These are phyloP conservation scores for Piper longum DNA, from an alignment of 164 flowering plant genomes.

Conservation along the genomic window DNA sequence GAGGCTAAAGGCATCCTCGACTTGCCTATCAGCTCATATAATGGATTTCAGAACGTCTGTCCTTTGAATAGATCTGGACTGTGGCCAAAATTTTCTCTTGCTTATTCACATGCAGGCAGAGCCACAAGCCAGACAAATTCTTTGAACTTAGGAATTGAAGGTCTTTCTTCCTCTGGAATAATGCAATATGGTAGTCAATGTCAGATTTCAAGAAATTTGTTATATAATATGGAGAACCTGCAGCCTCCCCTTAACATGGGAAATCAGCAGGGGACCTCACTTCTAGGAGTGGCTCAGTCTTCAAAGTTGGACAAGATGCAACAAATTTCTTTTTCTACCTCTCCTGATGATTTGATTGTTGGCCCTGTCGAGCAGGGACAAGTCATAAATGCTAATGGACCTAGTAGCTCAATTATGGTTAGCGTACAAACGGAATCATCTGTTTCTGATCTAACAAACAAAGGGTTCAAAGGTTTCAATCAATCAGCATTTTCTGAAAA, in stretches of 20 bases:
- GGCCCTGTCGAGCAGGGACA: conserved; percentile 14
- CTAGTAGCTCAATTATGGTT: conserved; percentile 15
- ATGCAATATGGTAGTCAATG: conserved; percentile 28
- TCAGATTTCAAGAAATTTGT: conserved; percentile 27
- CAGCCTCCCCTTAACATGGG: conserved; percentile 22
- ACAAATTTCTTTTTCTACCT: conserved; percentile 14
- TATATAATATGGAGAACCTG: conserved; percentile 21
- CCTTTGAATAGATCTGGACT: conserved; percentile 40
- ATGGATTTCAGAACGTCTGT: conserved; percentile 41
- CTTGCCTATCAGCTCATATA: conserved; percentile 37
- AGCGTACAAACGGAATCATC: conserved; percentile 18
- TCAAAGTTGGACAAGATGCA: conserved; percentile 41
- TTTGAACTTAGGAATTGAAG: conserved; percentile 27
- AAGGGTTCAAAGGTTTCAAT: conserved; percentile 24
- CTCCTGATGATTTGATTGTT: conserved; percentile 11
- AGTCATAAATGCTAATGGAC: conserved; percentile 11
- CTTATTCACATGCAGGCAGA: conserved; percentile 28
- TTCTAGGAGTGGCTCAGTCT: conserved; percentile 41
- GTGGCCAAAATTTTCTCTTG: conserved; percentile 22
- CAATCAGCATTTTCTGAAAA: conserved; percentile 14
- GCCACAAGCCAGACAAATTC: conserved; percentile 51
- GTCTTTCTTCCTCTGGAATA: conserved; percentile 27
- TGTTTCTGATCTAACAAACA: conserved; percentile 21
- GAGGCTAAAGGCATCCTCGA: conserved; percentile 44
- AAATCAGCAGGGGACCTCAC: conserved; percentile 29